Evolutionary conservation across 2,329 filamentous ascomycete species (phyloP).

Genomic region (Claviceps spartinae): DNA sequence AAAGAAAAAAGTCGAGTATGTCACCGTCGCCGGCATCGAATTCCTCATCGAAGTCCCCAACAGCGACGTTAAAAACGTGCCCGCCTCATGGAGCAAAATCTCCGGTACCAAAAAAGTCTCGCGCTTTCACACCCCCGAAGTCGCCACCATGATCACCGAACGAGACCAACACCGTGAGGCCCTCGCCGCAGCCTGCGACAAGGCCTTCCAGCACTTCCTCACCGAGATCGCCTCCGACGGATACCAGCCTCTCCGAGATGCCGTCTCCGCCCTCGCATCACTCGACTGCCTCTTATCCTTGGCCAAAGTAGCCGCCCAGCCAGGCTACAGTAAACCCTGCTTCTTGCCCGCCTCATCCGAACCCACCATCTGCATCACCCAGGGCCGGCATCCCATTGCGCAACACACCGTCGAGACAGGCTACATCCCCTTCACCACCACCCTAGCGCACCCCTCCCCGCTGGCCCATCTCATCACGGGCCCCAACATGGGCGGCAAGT

Average conservation of each 20-base stretch:
- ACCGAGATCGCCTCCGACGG: conserved; percentile 62
- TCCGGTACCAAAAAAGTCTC: conserved; percentile 86
- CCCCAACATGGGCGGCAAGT: conserved; percentile 98
- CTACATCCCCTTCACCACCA: conserved; percentile 84
- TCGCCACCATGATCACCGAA: conserved; percentile 69
- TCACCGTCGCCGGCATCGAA: conserved; percentile 79
- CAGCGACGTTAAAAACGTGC: conserved; percentile 67
- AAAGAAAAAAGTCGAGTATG: conserved; percentile 59
- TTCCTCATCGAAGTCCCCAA: conserved; percentile 90
- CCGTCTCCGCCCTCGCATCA: conserved; percentile 70
- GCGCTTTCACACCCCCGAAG: conserved; percentile 87
- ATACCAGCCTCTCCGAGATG: conserved; percentile 82
- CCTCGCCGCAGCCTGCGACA: conserved; percentile 80
- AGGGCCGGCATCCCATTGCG: conserved; percentile 87
- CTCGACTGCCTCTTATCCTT: conserved; percentile 85
- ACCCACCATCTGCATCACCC: conserved; percentile 45
- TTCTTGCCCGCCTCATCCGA: conserved; percentile 44
- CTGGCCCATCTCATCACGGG: conserved; percentile 83
- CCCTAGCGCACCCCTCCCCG: conserved; percentile 50
- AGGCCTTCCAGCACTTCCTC: conserved; percentile 62
- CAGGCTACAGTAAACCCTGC: conserved; percentile 72
- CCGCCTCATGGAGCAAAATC: conserved; percentile 89
- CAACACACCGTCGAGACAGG: conserved; percentile 74
- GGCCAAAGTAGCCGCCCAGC: conserved; percentile 68
- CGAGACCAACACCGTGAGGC: conserved; percentile 92